Base-by-base conservation (phyloP, 208 protist genomes). In the Leishmania arabica region DNA sequence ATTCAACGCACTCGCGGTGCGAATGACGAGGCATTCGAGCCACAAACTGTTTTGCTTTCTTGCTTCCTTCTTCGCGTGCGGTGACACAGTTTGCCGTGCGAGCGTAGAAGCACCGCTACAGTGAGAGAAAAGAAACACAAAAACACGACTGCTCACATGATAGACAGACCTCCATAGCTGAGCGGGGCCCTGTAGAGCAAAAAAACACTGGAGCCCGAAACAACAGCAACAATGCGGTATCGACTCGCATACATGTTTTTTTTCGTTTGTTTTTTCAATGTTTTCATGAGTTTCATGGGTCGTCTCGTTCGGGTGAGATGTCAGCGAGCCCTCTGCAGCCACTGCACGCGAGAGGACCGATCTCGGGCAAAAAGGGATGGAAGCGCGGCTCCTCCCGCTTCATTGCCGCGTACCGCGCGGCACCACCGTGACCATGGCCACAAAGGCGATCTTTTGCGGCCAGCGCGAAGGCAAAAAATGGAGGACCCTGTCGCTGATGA, bases 311-410 rank as follows among this genome's bases (percentile, higher is more conserved):
- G 9, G 5, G 51, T n/a, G 34, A 2, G 69, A 15, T 7, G 42
- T 1, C 24, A 17, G 40, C 13, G 24, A 21, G 49, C 31, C 37
- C 9, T 7, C 47, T 77, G 49, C 78, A 78, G 3, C 77, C 77
- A 8, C 86, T 64, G 68, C 69, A 85, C 51, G 75, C 58, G 17
- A 84, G 70, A 64, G 90, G 78, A n/a, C 82, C 88, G 0, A 37
- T 86, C 83, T 17, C 88, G 89, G 15, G 87, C 89, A 80, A 91
- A 40, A 91, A 4, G 92, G 94, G n/a, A 15, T 95, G 90, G 79
- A 94, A 94, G 77, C 88, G 94, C 8, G 95, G 78, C 66, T 78
- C 86, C 82, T 95, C 95, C 92, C 92, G 95, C 45, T 93, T 75
- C 84, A 95, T 83, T 24, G 92, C 89, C 6, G 91, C n/a, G 80